Evolutionary conservation across 2,329 filamentous ascomycete genomes (phyloP).

Genomic region (Aquanectria penicillioides): DNA sequence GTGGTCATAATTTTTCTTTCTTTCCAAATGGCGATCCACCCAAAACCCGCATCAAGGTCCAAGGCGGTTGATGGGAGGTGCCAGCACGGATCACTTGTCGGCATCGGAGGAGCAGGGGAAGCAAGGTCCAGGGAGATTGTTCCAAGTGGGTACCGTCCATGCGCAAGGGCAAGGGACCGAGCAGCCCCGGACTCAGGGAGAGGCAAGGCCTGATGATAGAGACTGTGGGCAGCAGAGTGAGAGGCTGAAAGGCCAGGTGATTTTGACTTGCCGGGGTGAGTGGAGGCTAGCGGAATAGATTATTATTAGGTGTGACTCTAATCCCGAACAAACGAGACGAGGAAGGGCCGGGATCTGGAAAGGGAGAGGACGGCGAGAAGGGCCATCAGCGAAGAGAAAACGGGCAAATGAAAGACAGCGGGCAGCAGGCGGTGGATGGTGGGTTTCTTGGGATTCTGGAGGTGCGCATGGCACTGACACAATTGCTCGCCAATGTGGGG

Average conservation of each 20-base stretch:
- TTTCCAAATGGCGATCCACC: conserved; percentile 39
- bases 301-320: conserved; percentile 12
- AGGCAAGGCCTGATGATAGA: conserved; percentile 8
- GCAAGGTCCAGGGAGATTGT: conserved; percentile 35
- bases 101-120: conserved; percentile 33
- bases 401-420: too few relatives aligned
- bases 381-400: not conserved
- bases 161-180: conserved; percentile 33
- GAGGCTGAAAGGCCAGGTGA: conserved; percentile 19
- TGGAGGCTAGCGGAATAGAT: conserved; percentile 3
- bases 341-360: not conserved
- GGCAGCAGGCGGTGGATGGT: too few relatives aligned
- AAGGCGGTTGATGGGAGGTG: conserved; percentile 35
- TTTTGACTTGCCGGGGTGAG: conserved; percentile 12
- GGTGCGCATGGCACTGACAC: conserved; percentile 26
- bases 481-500: conserved; percentile 31
- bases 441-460: not conserved
- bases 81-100: conserved; percentile 38
- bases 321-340: conserved; percentile 14
- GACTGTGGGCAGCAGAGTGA: conserved; percentile 4
- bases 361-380: not conserved
- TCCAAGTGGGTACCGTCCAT: conserved; percentile 27
- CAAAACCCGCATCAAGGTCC: conserved; percentile 26
- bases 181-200: conserved; percentile 33
- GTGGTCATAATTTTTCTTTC: conserved; percentile 28